Conservation (phyloP, 805 yeast genomes). For the Wickerhamiella domercqiae region DNA sequence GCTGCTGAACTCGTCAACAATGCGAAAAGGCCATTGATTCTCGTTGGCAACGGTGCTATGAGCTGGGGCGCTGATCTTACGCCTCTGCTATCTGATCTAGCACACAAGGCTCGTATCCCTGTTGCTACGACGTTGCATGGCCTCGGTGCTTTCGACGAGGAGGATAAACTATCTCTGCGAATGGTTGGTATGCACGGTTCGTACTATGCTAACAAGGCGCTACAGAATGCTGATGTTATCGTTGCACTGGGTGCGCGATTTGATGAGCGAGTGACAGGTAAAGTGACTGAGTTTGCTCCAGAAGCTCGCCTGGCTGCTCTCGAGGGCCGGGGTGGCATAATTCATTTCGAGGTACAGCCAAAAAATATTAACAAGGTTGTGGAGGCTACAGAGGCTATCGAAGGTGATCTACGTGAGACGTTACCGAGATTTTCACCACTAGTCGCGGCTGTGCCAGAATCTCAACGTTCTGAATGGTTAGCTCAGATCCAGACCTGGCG, state of each 20-base stretch:
- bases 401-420: slow-evolving; percentile 84
- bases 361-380: slow-evolving; percentile 97
- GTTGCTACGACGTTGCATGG: slow-evolving; percentile 94
- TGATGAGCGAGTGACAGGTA: slow-evolving; percentile 95
- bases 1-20: slow-evolving; percentile 64
- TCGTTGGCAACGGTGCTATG: slow-evolving; percentile 84
- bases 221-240: slow-evolving; percentile 86
- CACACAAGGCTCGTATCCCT: slow-evolving; percentile 84
- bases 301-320: slow-evolving; percentile 77
- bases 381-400: slow-evolving; percentile 82
- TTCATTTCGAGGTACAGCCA: slow-evolving; percentile 91
- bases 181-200: slow-evolving; percentile 99
- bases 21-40: slow-evolving; percentile 78
- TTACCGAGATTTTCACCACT: slow-evolving; percentile 59
- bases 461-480: slow-evolving; percentile 65
- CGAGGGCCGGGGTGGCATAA: slow-evolving; percentile 84
- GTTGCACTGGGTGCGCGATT: slow-evolving; percentile 94
- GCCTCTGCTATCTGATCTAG: slow-evolving; percentile 55
- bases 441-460: slow-evolving; percentile 27
- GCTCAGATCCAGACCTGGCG: slow-evolving; percentile 66
- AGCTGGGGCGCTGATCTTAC: slow-evolving; percentile 57
- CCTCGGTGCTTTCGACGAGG: slow-evolving; percentile 87
- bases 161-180: slow-evolving; percentile 76
- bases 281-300: slow-evolving; percentile 80
- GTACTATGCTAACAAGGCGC: slow-evolving; percentile 87